Conservation (phyloP, 306 rosid species). For the Rosa multiflora region DNA sequence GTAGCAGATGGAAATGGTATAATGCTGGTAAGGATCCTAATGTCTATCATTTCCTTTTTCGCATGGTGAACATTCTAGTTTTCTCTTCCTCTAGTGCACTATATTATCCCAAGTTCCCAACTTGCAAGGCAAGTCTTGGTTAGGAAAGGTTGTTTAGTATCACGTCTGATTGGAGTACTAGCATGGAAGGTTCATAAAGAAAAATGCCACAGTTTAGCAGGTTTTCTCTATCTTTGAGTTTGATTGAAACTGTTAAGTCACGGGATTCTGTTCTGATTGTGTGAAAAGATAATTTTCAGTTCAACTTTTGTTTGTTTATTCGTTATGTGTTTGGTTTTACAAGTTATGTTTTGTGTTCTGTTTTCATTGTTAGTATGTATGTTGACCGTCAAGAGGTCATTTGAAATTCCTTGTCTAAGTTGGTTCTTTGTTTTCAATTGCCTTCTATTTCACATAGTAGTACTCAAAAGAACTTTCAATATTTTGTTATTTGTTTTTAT, state of each 20-base stretch:
- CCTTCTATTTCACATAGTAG: not conserved
- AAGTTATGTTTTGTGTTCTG: too few relatives aligned
- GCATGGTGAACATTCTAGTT: not conserved
- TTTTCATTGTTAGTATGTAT: not conserved
- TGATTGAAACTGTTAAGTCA: not conserved
- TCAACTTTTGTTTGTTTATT: not conserved
- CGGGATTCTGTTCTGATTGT: not conserved
- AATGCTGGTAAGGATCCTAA: conserved; percentile 61
- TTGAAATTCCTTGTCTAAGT: not conserved
- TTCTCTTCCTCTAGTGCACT: not conserved
- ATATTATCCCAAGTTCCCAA: not conserved
- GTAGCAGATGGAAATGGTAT: conserved; percentile 89
- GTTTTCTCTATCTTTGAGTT: not conserved
- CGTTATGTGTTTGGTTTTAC: not conserved
- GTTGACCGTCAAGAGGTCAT: not conserved
- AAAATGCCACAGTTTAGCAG: not conserved
- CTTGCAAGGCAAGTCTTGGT: not conserved
- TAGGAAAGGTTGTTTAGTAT: not conserved
- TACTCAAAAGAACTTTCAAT: not conserved
- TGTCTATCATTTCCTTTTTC: conserved; percentile 12
- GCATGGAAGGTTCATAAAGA: not conserved
- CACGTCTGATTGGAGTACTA: not conserved
- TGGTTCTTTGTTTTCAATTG: not conserved
- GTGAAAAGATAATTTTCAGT: not conserved
- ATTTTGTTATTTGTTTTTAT: not conserved